These are phyloP conservation scores for Pseudotulostoma volvatum DNA, from an alignment of 495 filamentous ascomycete species.

Conservation along the genomic window DNA sequence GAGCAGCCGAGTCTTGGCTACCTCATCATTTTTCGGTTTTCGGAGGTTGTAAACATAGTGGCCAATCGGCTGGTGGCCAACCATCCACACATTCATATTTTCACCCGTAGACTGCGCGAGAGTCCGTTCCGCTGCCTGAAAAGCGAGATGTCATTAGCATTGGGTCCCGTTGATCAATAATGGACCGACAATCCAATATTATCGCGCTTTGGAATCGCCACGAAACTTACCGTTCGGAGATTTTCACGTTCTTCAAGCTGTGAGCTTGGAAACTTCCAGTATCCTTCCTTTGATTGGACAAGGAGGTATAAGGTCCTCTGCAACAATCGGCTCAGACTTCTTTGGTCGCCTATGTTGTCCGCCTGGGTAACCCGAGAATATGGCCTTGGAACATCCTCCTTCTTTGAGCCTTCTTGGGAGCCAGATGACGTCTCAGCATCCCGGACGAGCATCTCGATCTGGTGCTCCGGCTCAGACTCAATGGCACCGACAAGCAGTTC, in stretches of 20 bases:
- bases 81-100: conserved; percentile 99
- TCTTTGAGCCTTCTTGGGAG: conserved; percentile 42
- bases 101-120: conserved; percentile 60
- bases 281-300: conserved; percentile 47
- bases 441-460: conserved; percentile 49
- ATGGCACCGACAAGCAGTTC: conserved; percentile 62
- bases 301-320: conserved; percentile 73
- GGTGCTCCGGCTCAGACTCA: conserved; percentile 40
- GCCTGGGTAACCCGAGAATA: conserved; percentile 58
- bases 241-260: conserved; percentile 50
- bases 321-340: conserved; percentile 60
- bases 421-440: conserved; percentile 60
- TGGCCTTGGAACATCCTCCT: conserved; percentile 54
- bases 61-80: conserved; percentile 78
- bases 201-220: too few relatives aligned
- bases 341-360: conserved; percentile 54
- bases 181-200: too few relatives aligned
- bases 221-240: conserved; percentile 57
- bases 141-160: conserved; percentile 7
- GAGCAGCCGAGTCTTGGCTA: conserved; percentile 15
- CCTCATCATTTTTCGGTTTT: conserved; percentile 20
- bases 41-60: conserved; percentile 43
- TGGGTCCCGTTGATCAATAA: too few relatives aligned
- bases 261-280: conserved; percentile 67
- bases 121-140: conserved; percentile 64